These are phyloP conservation scores for Phytopythium ostracodes DNA, from an alignment of 352 stramenopile species.

Conservation along the genomic window DNA sequence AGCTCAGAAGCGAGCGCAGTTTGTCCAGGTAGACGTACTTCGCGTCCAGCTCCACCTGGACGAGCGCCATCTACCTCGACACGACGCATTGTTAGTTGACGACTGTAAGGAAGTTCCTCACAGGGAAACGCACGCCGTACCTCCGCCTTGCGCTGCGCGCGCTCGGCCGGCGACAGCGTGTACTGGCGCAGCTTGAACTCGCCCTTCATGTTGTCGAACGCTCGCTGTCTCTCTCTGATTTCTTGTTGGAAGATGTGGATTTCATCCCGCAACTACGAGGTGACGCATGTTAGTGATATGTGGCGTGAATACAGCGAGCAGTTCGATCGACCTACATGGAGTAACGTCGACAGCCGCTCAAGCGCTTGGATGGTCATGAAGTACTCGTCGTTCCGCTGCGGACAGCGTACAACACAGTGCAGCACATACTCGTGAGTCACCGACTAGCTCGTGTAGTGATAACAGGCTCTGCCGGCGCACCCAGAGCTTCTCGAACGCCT, in stretches of 20 bases:
- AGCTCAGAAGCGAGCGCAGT: constrained; percentile 32
- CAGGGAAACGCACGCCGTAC: constrained; percentile 18
- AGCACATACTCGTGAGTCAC: constrained; percentile 4
- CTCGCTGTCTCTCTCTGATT: constrained; percentile 35
- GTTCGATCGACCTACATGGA: constrained; percentile 20
- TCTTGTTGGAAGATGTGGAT: constrained; percentile 56
- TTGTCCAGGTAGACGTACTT: constrained; percentile 70
- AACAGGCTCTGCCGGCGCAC: constrained; percentile 19
- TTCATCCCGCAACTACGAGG: constrained; percentile 42
- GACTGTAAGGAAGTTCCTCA: background rate
- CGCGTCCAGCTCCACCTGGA: constrained; percentile 64
- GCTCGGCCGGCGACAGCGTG: constrained; percentile 41
- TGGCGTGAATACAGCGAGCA: background rate
- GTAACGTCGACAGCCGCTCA: constrained; percentile 50
- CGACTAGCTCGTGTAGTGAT: background rate
- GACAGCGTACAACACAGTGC: background rate
- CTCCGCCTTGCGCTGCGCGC: constrained; percentile 49
- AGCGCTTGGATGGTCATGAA: constrained; percentile 56
- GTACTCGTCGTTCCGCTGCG: constrained; percentile 52
- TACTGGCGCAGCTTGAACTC: constrained; percentile 49
- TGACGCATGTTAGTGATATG: background rate
- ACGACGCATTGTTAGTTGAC: background rate
- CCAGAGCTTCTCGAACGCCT: constrained; percentile 64
- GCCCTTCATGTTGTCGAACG: constrained; percentile 24
- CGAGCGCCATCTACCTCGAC: constrained; percentile 41